Evolutionary conservation across 2,329 filamentous ascomycete species (phyloP), one percentile per base, ranked within the genome.

Genomic region (Botrytis pseudocinerea): DNA sequence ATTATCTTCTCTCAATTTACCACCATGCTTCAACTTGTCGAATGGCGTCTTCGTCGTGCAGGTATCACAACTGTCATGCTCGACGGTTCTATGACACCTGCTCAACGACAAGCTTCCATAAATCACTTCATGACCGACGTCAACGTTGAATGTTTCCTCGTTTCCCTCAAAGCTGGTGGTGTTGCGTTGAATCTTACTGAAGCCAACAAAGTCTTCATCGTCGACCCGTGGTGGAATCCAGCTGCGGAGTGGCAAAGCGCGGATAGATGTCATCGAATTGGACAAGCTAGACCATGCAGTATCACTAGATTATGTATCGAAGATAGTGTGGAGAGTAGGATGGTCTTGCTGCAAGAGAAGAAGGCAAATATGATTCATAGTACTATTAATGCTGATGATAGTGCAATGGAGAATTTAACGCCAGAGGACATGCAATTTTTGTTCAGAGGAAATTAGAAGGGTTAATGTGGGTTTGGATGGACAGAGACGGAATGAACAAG

Each of bases 151-250:
- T 96, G 97, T 73, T 99, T 99, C 82, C 85, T 99, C 2, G 96
- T 99, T 0, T 98, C 95, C 0, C 87, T 99, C 74, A 98, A 98
- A 83, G 96, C 96, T 10, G 96, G 96, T 59, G 96, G 96, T 80
- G 96, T 99, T 0, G 96, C 96, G 0, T 85, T 99, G 76, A 99
- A 99, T 80, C 84, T 99, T 74, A 98, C 95, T 0, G 96, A 99
- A 82, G 96, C 96, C 0, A 97, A 93, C 2, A 88, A 93, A 66
- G 96, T 99, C 16, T 98, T 97, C 82, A 98, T 98, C 75, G 91
- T 98, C 73, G 96, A 99, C 79, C 96, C 96, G 86, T 98, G 96
- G 96, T 99, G 96, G 96, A 98, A 98, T 78, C 96, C 96, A n/a
- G 95, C 95, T n/a, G 95, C 95, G 0, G 96, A 99, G 84, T 99